phyloP scores from a whole-genome alignment of 1,139 yeast species.

The Zygoascus hellenicus region DNA sequence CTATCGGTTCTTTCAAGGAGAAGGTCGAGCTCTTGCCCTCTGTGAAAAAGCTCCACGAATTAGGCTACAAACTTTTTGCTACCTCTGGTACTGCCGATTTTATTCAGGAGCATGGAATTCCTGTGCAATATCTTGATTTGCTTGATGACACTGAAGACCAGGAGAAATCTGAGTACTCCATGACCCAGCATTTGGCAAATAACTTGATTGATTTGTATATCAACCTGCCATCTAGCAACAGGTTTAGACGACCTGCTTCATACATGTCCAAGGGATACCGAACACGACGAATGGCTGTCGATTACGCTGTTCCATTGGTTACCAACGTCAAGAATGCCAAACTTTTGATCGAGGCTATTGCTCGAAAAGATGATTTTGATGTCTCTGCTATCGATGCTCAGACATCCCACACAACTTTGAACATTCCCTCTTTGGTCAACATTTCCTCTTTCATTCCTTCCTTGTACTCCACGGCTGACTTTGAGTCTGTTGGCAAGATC shows the following conservation, averaged over 20 bases:
- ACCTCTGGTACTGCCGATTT: slow-evolving; percentile 99
- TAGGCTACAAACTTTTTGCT: slow-evolving; percentile 89
- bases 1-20: slow-evolving; percentile 97
- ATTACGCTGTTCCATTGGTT: slow-evolving; percentile 93
- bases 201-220: slow-evolving; percentile 94
- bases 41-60: slow-evolving; percentile 68
- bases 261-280: slow-evolving; percentile 96
- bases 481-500: slow-evolving; percentile 62
- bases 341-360: slow-evolving; percentile 85
- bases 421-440: slow-evolving; percentile 83
- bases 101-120: slow-evolving; percentile 87
- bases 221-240: slow-evolving; percentile 92
- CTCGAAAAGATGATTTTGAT: slow-evolving; percentile 59
- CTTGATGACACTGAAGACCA: slow-evolving; percentile 58
- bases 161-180: slow-evolving; percentile 88
- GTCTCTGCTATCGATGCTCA: slow-evolving; percentile 82
- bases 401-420: slow-evolving; percentile 77
- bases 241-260: slow-evolving; percentile 98
- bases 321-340: slow-evolving; percentile 98
- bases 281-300: slow-evolving; percentile 99
- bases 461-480: slow-evolving; percentile 46
- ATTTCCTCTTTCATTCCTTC: slow-evolving; percentile 75
- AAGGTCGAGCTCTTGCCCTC: slow-evolving; percentile 90
- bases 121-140: slow-evolving; percentile 92
- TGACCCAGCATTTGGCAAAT: slow-evolving; percentile 94